Evolutionary conservation across 148 eudicot genomes (phyloP).

Genomic region (Mesembryanthemum crystallinum): DNA sequence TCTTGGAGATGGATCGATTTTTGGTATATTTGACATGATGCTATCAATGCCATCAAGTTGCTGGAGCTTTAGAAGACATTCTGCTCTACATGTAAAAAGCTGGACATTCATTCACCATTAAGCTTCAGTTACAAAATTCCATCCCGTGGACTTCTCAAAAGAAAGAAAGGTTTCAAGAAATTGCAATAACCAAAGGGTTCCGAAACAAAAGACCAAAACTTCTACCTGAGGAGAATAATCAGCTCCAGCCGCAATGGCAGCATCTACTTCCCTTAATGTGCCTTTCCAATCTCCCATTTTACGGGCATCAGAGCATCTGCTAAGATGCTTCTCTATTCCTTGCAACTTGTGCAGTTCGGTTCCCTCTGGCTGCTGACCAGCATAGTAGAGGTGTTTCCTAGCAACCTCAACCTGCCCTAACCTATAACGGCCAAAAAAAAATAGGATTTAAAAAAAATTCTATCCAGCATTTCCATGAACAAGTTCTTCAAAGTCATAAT

Average conservation of each 20-base stretch:
- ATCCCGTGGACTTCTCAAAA: background rate
- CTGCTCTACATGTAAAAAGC: conserved; percentile 76
- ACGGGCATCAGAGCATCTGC: conserved; percentile 58
- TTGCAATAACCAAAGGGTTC: background rate
- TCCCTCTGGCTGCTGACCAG: conserved; percentile 53
- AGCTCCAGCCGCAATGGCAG: conserved; percentile 77
- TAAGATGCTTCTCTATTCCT: conserved; percentile 53
- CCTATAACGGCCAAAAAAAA: conserved; percentile 43
- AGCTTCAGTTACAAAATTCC: conserved; percentile 11
- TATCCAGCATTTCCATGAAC: background rate
- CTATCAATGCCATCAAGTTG: conserved; percentile 62
- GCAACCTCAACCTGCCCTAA: conserved; percentile 86
- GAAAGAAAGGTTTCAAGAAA: background rate
- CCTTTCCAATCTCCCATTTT: conserved; percentile 67
- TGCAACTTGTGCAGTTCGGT: conserved; percentile 58
- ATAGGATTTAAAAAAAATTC: conserved; percentile 21
- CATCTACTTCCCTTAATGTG: conserved; percentile 63
- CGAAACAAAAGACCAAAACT: background rate
- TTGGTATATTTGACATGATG: conserved; percentile 43
- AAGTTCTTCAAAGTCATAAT: background rate
- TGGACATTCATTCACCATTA: conserved; percentile 34
- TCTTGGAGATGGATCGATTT: conserved; percentile 37
- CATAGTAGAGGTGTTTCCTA: conserved; percentile 57
- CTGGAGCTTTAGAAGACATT: conserved; percentile 77
- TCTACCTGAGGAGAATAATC: conserved; percentile 75